Evolutionary conservation across 306 rosid species (phyloP).

Genomic region (Casuarina equisetifolia): DNA sequence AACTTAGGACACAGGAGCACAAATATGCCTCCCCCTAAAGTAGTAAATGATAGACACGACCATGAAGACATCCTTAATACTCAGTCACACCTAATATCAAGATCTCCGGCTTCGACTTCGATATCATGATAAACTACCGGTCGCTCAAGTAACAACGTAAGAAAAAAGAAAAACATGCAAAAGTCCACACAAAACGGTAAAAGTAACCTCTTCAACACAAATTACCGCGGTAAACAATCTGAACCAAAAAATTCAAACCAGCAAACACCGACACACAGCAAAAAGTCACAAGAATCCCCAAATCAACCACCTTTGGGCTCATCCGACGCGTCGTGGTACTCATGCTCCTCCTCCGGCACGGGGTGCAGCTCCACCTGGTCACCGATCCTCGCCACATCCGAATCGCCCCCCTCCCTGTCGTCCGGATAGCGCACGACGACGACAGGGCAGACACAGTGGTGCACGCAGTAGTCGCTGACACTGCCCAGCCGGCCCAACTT

Average conservation of each 20-base stretch:
- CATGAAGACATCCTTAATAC: background rate
- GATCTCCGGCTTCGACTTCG: background rate
- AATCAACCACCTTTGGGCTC: constrained; percentile 49
- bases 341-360: constrained; percentile 87
- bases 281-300: background rate
- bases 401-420: constrained; percentile 38
- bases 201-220: background rate
- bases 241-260: background rate
- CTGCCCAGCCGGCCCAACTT: constrained; percentile 71
- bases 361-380: constrained; percentile 56
- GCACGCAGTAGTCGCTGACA: constrained; percentile 87
- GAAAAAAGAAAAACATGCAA: background rate
- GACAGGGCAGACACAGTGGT: constrained; percentile 85
- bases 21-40: background rate
- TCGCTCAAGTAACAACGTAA: no score
- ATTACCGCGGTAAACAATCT: background rate
- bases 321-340: constrained; percentile 56
- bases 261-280: background rate
- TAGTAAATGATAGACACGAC: background rate
- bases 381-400: constrained; percentile 27
- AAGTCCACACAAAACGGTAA: background rate
- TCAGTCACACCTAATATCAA: background rate
- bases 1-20: no score
- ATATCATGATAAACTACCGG: background rate
- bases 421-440: constrained; percentile 77